Evolutionary conservation across 495 filamentous ascomycete species (phyloP).

Genomic region (Thermochaetoides thermophila): DNA sequence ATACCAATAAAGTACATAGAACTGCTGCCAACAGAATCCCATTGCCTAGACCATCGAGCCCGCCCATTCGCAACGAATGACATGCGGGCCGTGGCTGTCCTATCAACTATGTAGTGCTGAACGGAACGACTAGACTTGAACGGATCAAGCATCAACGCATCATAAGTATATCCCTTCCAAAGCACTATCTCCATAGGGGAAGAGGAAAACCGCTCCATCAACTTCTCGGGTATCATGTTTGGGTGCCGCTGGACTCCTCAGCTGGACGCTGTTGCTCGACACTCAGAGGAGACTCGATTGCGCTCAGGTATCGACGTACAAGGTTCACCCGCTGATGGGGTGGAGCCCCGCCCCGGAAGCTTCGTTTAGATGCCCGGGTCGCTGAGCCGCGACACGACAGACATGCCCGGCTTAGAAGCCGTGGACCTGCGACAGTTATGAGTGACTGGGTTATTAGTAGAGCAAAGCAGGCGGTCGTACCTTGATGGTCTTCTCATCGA

Average conservation of each 20-base stretch:
- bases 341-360: constrained; percentile 7
- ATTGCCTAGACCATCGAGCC: constrained; percentile 12
- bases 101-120: constrained; percentile 8
- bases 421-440: constrained; percentile 39
- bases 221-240: constrained; percentile 19
- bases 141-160: no score
- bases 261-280: constrained; percentile 5
- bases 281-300: constrained; percentile 3
- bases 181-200: constrained; percentile 3
- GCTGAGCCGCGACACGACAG: constrained; percentile 14
- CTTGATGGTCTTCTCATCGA: constrained; percentile 96
- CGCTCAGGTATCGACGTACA: constrained; percentile 10
- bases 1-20: not conserved
- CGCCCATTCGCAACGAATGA: constrained; percentile 15
- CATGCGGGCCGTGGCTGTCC: constrained; percentile 12
- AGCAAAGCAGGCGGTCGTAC: constrained; percentile 36
- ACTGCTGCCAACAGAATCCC: constrained; percentile 7
- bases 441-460: not conserved
- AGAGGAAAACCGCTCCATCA: constrained; percentile 9
- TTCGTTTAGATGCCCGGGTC: constrained; percentile 6
- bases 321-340: constrained; percentile 1
- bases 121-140: constrained; percentile 13
- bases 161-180: constrained; percentile 6
- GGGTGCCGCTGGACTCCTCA: constrained; percentile 10
- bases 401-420: constrained; percentile 50